Percentiles rank a stretch among this genome's conserved stretches.
These are phyloP conservation scores for Colletotrichum plurivorum DNA, from an alignment of 2,329 filamentous ascomycete genomes.

Conservation along the genomic window DNA sequence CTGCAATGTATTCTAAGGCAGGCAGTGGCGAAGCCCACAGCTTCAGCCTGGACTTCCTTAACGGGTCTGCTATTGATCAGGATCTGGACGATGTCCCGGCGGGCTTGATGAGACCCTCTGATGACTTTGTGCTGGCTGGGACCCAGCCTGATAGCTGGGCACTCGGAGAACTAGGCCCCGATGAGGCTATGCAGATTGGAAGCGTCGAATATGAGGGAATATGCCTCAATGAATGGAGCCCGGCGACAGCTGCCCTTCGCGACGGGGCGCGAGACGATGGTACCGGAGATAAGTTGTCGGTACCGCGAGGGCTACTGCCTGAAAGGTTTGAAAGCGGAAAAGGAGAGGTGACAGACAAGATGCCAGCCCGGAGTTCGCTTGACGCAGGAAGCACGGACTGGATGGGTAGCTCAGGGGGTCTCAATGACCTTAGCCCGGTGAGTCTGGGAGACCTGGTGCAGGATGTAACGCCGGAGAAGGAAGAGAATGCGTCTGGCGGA, in stretches of 20 bases:
- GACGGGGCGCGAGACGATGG: neutral
- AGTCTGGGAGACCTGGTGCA: constrained; percentile 51
- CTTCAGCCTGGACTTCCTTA: constrained; percentile 49
- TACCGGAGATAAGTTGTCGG: neutral
- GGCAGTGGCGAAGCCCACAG: constrained; percentile 37
- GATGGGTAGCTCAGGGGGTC: constrained; percentile 41
- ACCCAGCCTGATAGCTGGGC: constrained; percentile 48
- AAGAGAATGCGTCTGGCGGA: constrained; percentile 25
- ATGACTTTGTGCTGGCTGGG: constrained; percentile 46
- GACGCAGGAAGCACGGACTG: constrained; percentile 43
- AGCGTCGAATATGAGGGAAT: constrained; percentile 44
- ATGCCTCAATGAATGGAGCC: constrained; percentile 45
- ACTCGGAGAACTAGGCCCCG: constrained; percentile 43
- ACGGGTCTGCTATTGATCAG: constrained; percentile 47
- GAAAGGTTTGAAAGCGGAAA: neutral
- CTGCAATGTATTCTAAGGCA: constrained; percentile 47
- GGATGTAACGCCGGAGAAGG: constrained; percentile 45
- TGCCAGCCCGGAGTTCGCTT: neutral
- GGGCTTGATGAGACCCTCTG: constrained; percentile 26
- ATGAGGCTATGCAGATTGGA: constrained; percentile 33
- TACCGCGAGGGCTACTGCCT: neutral
- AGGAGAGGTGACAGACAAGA: neutral
- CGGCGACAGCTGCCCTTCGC: constrained; percentile 40
- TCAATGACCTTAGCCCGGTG: constrained; percentile 47
- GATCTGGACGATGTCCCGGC: constrained; percentile 41